phyloP scores from a whole-genome alignment of 441 rosid genomes.

The Mallotus japonicus region DNA sequence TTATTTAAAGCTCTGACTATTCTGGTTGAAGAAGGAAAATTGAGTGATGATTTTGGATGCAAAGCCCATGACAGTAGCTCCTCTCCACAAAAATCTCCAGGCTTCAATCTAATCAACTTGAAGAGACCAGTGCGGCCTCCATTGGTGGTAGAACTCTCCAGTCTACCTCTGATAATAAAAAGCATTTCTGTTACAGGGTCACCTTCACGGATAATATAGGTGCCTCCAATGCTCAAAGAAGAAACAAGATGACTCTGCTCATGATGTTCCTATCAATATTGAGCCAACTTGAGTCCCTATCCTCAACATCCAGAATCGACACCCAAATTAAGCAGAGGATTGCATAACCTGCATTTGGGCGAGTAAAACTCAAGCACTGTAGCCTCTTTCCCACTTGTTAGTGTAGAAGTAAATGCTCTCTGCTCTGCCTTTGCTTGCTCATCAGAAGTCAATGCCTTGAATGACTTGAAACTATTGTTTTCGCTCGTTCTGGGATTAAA shows the following conservation, averaged over 20 bases:
- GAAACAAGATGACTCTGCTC: conserved; percentile 60
- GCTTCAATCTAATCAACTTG: conserved; percentile 63
- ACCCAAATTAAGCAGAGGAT: conserved; percentile 63
- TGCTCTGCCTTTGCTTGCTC: conserved; percentile 93
- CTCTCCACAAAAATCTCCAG: conserved; percentile 92
- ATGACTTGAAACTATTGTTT: conserved; percentile 37
- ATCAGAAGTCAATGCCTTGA: conserved; percentile 40
- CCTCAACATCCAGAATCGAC: conserved; percentile 71
- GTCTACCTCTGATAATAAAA: conserved; percentile 76
- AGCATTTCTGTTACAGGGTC: conserved; percentile 88
- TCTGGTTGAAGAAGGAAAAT: conserved; percentile 89
- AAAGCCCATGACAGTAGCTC: conserved; percentile 91
- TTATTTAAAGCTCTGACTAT: conserved; percentile 75
- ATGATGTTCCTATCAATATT: no score
- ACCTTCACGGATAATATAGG: conserved; percentile 88
- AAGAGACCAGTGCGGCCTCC: conserved; percentile 97
- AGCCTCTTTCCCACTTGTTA: conserved; percentile 72
- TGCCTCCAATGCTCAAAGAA: conserved; percentile 69
- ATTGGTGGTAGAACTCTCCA: conserved; percentile 89
- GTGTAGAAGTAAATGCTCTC: conserved; percentile 73
- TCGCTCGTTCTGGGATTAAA: conserved; percentile 30
- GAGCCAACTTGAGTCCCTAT: conserved; percentile 74
- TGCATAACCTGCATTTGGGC: conserved; percentile 81
- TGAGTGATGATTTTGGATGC: conserved; percentile 72
- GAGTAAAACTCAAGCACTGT: conserved; percentile 87